Evolutionary conservation across 768 basidiomycete genomes (phyloP).

Genomic region (Suillus cothurnatus): DNA sequence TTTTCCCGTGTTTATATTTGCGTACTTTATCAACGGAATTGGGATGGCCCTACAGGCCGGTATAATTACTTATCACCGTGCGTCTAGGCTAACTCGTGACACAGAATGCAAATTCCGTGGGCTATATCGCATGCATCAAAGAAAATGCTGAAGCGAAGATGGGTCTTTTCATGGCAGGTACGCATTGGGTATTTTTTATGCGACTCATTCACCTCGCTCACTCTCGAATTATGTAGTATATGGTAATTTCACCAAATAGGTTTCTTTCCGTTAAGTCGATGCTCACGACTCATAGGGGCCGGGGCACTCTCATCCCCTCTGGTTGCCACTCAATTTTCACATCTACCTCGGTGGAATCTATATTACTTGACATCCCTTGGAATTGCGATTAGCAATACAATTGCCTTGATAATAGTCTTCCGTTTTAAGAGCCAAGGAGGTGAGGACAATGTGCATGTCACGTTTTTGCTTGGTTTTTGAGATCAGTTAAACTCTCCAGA

Average conservation of each 20-base stretch:
- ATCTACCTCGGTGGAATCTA: constrained; percentile 68
- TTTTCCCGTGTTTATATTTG: constrained; percentile 62
- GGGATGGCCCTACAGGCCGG: constrained; percentile 49
- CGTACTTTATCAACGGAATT: constrained; percentile 49
- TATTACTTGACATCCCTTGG: constrained; percentile 75
- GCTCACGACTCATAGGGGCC: constrained; percentile 43
- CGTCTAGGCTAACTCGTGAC: constrained; percentile 1
- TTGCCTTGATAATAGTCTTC: constrained; percentile 59
- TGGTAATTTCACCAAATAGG: neutral
- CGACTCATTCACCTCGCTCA: neutral
- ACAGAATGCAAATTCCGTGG: constrained; percentile 74
- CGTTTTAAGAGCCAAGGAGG: constrained; percentile 73
- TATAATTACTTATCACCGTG: neutral
- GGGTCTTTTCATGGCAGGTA: constrained; percentile 61
- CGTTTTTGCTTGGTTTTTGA: neutral
- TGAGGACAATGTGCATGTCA: constrained; percentile 27
- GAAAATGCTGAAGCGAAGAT: constrained; percentile 64
- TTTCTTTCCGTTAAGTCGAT: neutral
- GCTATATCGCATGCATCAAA: constrained; percentile 62
- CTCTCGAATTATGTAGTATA: neutral
- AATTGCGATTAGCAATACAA: constrained; percentile 58
- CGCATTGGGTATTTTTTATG: neutral
- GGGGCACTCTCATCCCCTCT: constrained; percentile 74
- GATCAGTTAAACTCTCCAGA: constrained; percentile 37
- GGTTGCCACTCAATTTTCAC: constrained; percentile 79